A percentile compares a stretch with the other conserved stretches of the same genome.
Conservation (phyloP, 495 filamentous ascomycete genomes). For the Daldinia concentrica region DNA sequence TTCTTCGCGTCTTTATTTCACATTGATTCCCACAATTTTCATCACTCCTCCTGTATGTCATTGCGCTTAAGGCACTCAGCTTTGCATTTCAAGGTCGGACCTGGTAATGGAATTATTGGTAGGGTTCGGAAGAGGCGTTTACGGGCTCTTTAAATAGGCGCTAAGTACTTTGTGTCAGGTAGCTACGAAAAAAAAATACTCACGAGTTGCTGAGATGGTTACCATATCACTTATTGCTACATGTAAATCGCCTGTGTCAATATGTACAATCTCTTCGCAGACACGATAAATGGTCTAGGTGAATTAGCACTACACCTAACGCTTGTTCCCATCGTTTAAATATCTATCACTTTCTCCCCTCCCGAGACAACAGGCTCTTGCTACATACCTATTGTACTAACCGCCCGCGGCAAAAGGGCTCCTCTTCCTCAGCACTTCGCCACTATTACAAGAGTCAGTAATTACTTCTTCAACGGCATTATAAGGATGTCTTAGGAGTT, state of each 20-base stretch:
- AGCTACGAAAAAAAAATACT: neutral
- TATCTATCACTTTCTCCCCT: neutral
- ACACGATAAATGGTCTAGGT: neutral
- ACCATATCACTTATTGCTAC: constrained; percentile 3
- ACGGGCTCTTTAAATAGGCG: constrained; percentile 14
- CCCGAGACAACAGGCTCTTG: neutral
- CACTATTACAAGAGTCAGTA: constrained; percentile 28
- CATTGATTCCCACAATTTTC: neutral
- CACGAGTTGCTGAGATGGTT: constrained; percentile 1
- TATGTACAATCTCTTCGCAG: neutral
- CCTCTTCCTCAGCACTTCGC: constrained; percentile 58
- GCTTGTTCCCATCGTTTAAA: neutral
- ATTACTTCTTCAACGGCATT: neutral
- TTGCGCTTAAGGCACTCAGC: neutral
- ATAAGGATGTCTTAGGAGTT: neutral
- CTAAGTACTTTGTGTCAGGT: constrained; percentile 10
- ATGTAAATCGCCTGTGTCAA: neutral
- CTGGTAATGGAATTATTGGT: constrained; percentile 9
- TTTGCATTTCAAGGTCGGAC: constrained; percentile 6
- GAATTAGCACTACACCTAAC: neutral
- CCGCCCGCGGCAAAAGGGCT: constrained; percentile 73
- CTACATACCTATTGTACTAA: neutral
- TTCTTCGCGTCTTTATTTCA: constrained; percentile 4
- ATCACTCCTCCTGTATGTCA: neutral
- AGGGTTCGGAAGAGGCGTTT: constrained; percentile 22